Conservation (phyloP, 2,329 filamentous ascomycete species). For the Penicillium sp. region DNA sequence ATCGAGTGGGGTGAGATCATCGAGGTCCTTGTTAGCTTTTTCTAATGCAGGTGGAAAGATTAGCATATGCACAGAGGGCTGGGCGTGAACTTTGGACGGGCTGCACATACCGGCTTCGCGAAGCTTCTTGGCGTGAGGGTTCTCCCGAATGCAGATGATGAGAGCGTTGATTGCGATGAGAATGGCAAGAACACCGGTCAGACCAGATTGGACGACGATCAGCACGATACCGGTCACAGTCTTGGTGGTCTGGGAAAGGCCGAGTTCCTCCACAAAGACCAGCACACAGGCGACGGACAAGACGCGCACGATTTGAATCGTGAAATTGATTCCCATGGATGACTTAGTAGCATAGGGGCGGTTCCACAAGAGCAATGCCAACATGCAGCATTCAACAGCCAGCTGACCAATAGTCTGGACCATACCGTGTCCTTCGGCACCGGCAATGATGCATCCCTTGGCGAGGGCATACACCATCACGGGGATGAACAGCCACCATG, state of each 20-base stretch:
- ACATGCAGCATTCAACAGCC: conserved; percentile 77
- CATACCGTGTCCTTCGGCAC: conserved; percentile 81
- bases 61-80: conserved; percentile 8
- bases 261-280: conserved; percentile 91
- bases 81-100: not conserved
- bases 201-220: conserved; percentile 83
- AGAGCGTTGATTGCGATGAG: conserved; percentile 88
- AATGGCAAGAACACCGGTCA: conserved; percentile 82
- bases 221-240: conserved; percentile 92
- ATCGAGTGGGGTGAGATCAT: conserved; percentile 83
- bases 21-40: conserved; percentile 74
- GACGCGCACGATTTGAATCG: conserved; percentile 86
- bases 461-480: conserved; percentile 86
- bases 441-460: conserved; percentile 84
- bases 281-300: conserved; percentile 87
- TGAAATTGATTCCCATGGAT: conserved; percentile 89
- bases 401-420: conserved; percentile 79
- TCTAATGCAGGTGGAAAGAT: conserved; percentile 54
- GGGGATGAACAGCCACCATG: conserved; percentile 97
- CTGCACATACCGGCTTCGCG: conserved; percentile 79
- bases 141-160: conserved; percentile 78
- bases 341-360: conserved; percentile 86
- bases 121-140: conserved; percentile 84
- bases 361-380: conserved; percentile 78
- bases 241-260: conserved; percentile 86